Percentiles rank a stretch among this genome's conserved stretches.
phyloP scores from a whole-genome alignment of 2,329 filamentous ascomycete genomes.

The Paramyrothecium sp. region DNA sequence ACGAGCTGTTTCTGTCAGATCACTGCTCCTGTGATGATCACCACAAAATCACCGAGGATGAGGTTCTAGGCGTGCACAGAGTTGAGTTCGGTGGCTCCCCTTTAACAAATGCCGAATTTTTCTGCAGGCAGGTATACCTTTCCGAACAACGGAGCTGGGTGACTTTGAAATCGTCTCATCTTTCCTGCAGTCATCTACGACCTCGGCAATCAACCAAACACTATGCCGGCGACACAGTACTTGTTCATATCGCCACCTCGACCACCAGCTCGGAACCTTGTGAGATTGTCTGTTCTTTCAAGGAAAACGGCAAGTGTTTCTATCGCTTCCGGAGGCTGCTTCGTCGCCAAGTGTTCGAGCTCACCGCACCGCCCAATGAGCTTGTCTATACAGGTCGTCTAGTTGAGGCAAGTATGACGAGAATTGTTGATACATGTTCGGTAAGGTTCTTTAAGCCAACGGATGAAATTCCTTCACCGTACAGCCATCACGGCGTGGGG shows the following conservation, averaged over 20 bases:
- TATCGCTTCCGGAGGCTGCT: constrained; percentile 49
- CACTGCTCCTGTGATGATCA: constrained; percentile 67
- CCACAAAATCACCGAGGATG: constrained; percentile 45
- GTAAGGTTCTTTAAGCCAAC: constrained; percentile 51
- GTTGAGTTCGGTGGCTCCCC: constrained; percentile 58
- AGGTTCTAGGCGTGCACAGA: constrained; percentile 56
- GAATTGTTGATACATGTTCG: constrained; percentile 56
- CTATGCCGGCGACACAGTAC: constrained; percentile 59
- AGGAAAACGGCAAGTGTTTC: constrained; percentile 11
- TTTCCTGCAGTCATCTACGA: constrained; percentile 45
- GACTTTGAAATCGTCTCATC: constrained; percentile 53
- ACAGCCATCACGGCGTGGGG: constrained; percentile 62
- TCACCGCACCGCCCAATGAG: constrained; percentile 49
- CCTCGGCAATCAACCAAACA: constrained; percentile 22
- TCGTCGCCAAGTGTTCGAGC: constrained; percentile 43
- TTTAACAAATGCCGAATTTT: constrained; percentile 49
- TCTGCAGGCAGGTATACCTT: constrained; percentile 70
- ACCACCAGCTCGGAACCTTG: constrained; percentile 54
- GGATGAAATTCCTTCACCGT: constrained; percentile 57
- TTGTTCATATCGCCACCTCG: constrained; percentile 34
- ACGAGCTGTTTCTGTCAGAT: constrained; percentile 76
- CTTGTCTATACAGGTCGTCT: constrained; percentile 54
- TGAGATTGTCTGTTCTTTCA: constrained; percentile 44
- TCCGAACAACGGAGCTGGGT: constrained; percentile 60
- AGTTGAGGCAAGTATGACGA: constrained; percentile 29